A percentile compares a stretch with the other conserved stretches of the same genome.
Evolutionary conservation across 1,284 basidiomycete genomes (phyloP).

Genomic region (Heterobasidion occidentale): DNA sequence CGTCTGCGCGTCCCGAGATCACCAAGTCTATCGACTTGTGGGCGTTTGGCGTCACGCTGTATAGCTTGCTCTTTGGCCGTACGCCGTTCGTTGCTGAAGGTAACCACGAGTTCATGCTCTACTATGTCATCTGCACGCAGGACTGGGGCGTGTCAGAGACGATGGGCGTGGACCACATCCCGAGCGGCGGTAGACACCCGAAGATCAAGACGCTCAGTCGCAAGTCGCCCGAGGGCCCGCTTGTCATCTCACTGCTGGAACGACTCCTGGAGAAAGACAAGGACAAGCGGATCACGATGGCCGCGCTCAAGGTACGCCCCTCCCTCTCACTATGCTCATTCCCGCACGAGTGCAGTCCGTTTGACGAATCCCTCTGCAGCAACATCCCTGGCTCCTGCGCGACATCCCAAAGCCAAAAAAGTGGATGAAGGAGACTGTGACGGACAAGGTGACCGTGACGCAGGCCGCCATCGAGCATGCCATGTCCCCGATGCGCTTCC

Average conservation of each 20-base stretch:
- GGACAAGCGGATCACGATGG: conserved; percentile 70
- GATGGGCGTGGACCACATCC: conserved; percentile 71
- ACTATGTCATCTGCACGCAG: conserved; percentile 76
- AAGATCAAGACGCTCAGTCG: conserved; percentile 20
- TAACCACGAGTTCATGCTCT: conserved; percentile 74
- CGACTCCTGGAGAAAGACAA: conserved; percentile 82
- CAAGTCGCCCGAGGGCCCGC: conserved; percentile 37
- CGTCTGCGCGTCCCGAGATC: conserved; percentile 49
- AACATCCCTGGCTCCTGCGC: conserved; percentile 69
- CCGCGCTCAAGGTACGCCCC: conserved; percentile 74
- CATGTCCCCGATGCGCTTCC: conserved; percentile 54
- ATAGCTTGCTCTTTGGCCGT: conserved; percentile 87
- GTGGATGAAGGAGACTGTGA: conserved; percentile 80
- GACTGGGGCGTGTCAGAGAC: conserved; percentile 66
- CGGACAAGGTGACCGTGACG: conserved; percentile 57
- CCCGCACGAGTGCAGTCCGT: conserved; percentile 6
- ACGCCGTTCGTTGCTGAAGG: conserved; percentile 62
- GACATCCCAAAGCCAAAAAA: conserved; percentile 64
- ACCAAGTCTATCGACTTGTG: conserved; percentile 98
- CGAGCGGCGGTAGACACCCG: conserved; percentile 52
- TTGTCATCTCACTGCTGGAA: conserved; percentile 69
- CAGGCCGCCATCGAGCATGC: conserved; percentile 79
- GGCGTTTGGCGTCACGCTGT: conserved; percentile 97
- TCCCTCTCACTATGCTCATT: conserved; percentile 7
- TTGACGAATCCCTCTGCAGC: conserved; percentile 26